Evolutionary conservation across 192 early-diverging fungal species (phyloP).

Genomic region (Dissophora ornata): DNA sequence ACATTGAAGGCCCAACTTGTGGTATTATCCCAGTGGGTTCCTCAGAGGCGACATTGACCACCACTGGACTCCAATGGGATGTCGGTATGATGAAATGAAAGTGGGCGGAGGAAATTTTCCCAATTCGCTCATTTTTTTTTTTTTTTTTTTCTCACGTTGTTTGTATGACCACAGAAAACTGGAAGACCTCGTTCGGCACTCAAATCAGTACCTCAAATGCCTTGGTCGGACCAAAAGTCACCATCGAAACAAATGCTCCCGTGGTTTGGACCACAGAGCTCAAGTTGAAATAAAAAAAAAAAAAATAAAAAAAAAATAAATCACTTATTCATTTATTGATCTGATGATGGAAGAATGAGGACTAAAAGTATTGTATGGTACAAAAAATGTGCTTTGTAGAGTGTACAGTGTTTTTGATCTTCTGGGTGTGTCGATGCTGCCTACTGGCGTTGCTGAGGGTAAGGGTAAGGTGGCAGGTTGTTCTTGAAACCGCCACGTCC

Average conservation of each 20-base stretch:
- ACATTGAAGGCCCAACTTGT: conserved; percentile 86
- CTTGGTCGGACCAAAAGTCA: conserved; percentile 66
- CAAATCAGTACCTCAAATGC: conserved; percentile 90
- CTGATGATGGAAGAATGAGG: too few species aligned
- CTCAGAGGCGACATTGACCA: conserved; percentile 69
- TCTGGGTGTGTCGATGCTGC: too few species aligned
- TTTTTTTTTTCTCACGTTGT: conserved; percentile 7
- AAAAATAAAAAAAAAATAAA: background rate
- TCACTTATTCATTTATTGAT: too few species aligned
- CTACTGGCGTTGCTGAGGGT: conserved; percentile 41
- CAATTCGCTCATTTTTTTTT: background rate
- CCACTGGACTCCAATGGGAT: conserved; percentile 87
- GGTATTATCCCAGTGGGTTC: conserved; percentile 88
- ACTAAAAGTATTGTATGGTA: conserved; percentile 9
- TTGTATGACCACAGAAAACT: conserved; percentile 44
- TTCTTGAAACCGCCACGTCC: conserved; percentile 29
- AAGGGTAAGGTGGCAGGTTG: conserved; percentile 45
- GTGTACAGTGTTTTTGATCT: too few species aligned
- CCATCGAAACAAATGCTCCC: conserved; percentile 74
- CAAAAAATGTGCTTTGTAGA: conserved; percentile 8
- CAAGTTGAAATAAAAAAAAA: conserved; percentile 3
- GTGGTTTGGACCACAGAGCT: conserved; percentile 89
- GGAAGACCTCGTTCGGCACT: conserved; percentile 72
- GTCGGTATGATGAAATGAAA: too few species aligned
- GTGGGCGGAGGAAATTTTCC: too few species aligned